Conservation (phyloP, 225 moss, liverwort and hornwort genomes). For the Anthoceros angustus region DNA sequence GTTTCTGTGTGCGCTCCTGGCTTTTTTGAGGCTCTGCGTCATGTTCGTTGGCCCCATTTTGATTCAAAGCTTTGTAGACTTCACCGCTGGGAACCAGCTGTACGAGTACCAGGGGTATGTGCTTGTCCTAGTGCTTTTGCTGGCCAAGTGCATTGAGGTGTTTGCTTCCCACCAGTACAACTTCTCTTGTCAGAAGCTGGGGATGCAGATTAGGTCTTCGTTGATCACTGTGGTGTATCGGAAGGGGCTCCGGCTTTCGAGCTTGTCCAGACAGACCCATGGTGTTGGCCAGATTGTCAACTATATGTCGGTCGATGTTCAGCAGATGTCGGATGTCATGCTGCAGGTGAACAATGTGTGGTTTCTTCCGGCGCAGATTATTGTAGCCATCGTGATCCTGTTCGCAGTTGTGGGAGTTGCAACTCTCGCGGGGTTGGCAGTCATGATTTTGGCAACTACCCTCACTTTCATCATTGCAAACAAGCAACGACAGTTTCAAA, state of each 20-base stretch:
- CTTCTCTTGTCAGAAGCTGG: slow-evolving; percentile 35
- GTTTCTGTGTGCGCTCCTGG: slow-evolving; percentile 20
- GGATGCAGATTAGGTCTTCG: slow-evolving; percentile 35
- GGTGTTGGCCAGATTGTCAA: slow-evolving; percentile 46
- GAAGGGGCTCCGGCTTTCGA: slow-evolving; percentile 42
- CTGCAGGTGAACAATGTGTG: slow-evolving; percentile 35
- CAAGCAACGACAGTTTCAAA: slow-evolving; percentile 23
- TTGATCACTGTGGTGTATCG: slow-evolving; percentile 38
- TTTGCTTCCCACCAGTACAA: slow-evolving; percentile 39
- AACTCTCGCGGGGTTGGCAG: slow-evolving; percentile 26
- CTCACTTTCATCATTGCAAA: slow-evolving; percentile 23
- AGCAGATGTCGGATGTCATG: slow-evolving; percentile 32
- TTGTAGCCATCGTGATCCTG: slow-evolving; percentile 29
- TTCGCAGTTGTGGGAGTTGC: slow-evolving; percentile 38
- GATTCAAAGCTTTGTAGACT: slow-evolving; percentile 45
- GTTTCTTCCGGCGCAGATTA: slow-evolving; percentile 36
- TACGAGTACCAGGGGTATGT: slow-evolving; percentile 28
- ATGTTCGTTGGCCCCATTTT: slow-evolving; percentile 47
- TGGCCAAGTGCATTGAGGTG: slow-evolving; percentile 36
- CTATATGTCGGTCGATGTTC: slow-evolving; percentile 49
- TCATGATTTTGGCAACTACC: slow-evolving; percentile 27
- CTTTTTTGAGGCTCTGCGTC: slow-evolving; percentile 28
- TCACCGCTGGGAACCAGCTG: slow-evolving; percentile 16
- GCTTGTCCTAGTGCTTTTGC: slow-evolving; percentile 25
- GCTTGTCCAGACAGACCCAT: slow-evolving; percentile 38